Evolutionary conservation across 2,329 filamentous ascomycete species (phyloP).

Genomic region (Colletotrichum sp.): DNA sequence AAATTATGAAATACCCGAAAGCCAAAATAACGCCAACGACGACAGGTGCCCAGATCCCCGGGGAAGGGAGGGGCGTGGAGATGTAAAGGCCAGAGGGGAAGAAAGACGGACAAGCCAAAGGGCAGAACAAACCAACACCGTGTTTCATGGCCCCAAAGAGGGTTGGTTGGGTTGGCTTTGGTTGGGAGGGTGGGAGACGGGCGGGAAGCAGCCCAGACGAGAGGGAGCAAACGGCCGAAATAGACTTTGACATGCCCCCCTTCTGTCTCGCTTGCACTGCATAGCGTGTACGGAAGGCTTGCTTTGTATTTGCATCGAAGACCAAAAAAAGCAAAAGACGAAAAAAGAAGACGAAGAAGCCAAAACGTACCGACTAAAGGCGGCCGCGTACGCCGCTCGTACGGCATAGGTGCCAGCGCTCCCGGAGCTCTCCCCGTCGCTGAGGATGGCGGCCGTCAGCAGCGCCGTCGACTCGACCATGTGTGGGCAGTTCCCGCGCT

Average conservation of each 20-base stretch:
- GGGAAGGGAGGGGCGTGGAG: background rate
- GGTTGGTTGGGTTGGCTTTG: background rate
- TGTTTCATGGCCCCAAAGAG: conserved; percentile 4
- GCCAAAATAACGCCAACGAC: background rate
- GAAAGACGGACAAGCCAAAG: background rate
- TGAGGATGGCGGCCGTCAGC: conserved; percentile 71
- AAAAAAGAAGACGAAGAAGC: background rate
- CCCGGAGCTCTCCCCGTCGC: conserved; percentile 56
- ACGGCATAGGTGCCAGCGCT: conserved; percentile 62
- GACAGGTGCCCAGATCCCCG: background rate
- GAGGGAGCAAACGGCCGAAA: background rate
- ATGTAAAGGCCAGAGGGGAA: background rate
- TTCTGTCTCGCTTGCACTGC: background rate
- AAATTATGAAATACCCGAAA: background rate
- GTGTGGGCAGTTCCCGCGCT: conserved; percentile 77
- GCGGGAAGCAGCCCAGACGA: background rate
- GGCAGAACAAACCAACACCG: background rate
- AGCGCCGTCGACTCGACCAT: conserved; percentile 81
- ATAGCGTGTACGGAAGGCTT: background rate
- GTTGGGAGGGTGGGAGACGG: background rate
- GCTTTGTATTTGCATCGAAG: background rate
- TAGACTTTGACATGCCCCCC: background rate
- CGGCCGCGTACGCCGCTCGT: conserved; percentile 74
- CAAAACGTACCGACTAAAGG: conserved; percentile 70
- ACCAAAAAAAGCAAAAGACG: background rate